Evolutionary conservation across 257 asterid species (phyloP), one percentile per base, ranked within the genome.

Genomic region (Henckelia pumila): DNA sequence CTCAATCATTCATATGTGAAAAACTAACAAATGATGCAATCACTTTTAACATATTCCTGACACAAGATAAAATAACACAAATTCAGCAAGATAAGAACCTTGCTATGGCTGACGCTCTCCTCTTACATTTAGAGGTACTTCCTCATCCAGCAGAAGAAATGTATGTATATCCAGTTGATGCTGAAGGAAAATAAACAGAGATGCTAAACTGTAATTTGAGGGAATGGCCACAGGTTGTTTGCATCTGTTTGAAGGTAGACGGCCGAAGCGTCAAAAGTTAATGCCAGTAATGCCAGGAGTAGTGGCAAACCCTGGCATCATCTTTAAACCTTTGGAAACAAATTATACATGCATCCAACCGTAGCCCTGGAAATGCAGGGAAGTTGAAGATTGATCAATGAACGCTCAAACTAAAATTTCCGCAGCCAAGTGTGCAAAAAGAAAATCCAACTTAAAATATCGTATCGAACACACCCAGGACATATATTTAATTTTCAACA

Each of bases 341-440:
- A 77, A 69, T 77, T 80, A 80, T 67, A 75, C 83, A 77, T 79
- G 81, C 80, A 74, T 80, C 85, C 79, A 83, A 75, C 76, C 59
- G 72, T 75, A 66, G 78, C 83, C 95, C 95, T 80, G 88, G 85
- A 78, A 83, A 79, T 75, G 67, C 82, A 78, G 82, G 79, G 73
- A 59, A 70, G 73, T 64, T 69, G 61, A 74, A 76, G 73, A 73
- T 58, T 32, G 75, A 78, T 84, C 80, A 78, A 81, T 63, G 79
- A 65, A 66, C 71, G 75, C 79, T 76, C 73, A 65, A 61, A 68
- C 49, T 69, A 71, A 76, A 78, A 63, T 33, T 5, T 44, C 67
- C 8, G 75, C 79, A 68, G 79, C 83, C 85, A 72, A 68, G 59
- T 64, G 44, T 37, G 71, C 70, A 74, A 49, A 59, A 68, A 71